Evolutionary conservation across 2,329 filamentous ascomycete species (phyloP), one percentile per base, ranked within the genome.

Genomic region (Colletotrichum lupini): DNA sequence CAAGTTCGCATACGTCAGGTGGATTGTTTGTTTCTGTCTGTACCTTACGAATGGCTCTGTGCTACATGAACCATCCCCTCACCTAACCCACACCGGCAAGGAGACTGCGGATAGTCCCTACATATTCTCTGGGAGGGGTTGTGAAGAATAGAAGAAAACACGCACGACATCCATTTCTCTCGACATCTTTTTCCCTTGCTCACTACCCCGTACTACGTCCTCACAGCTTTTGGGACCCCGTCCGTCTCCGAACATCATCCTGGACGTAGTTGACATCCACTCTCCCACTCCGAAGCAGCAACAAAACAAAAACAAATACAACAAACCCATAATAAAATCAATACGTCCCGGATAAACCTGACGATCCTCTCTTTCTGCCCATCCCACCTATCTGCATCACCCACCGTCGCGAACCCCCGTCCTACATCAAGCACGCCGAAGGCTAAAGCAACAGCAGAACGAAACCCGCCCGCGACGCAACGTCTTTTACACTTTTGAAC

Each of bases 261-360:
- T 19, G 19, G 42, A 8, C 16, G 3, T 8, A 7, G 12, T 19
- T 42, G 5, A 42, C 61, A 30, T 53, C 61, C 61, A 64, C 28
- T 55, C 37, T 64, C 46, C n/a, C 24, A 30, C 46, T 14, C 49
- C 46, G 28, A 26, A 53, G 60, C 56, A 49, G 37, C 14, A 49
- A 22, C n/a, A 52, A 56, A 68, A 46, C 58, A 55, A 68, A 67
- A 35, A 55, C 46, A 67, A 37, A 42, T 24, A 60, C 53, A 30
- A 64, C 24, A 49, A 26, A 28, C n/a, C 26, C 65, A 14, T 42
- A 42, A 14, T 35, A 35, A 35, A 35, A 35, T 35, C 32, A 35
- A 35, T 2, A 32, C 24, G 28, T 42, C 52, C 52, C 52, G 12
- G 22, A 28, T 7, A 49, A 35, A 63, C 58, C n/a, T 55, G 56